Evolutionary conservation across 345 rosid genomes (phyloP), one percentile per base, ranked within the genome.

Genomic region (Erysimum cheiranthoides): DNA sequence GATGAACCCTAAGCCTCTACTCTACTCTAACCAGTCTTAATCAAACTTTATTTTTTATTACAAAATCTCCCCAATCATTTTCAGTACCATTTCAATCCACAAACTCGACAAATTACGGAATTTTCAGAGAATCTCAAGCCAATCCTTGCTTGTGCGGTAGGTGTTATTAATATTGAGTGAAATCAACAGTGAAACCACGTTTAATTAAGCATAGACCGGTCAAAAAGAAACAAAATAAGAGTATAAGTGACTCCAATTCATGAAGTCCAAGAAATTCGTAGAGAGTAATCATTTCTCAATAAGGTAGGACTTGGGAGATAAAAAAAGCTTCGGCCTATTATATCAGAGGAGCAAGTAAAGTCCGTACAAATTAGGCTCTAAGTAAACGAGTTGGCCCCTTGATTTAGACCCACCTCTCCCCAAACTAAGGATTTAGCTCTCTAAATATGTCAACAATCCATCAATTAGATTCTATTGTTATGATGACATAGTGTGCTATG

Each of bases 401-500:
- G 64, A 49, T 65, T 66, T 4, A 66, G 77, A 71, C 68, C 51
- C 57, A 66, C 61, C 62, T 57, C 63, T 57, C 63, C 57, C 50
- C 31, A 65, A 58, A 38, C 62, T 21, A 57, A 71, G 49, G 49
- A 31, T 39, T 50, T 49, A 66, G 30, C 50, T 77, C 25, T 65
- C 47, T 49, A 36, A 30, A 57, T 46, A 71, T 65, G 52, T 63
- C 76, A 70, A 77, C 71, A 77, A 78, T 71, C 58, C 54, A 71
- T 71, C 68, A 71, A 66, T 65, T 57, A 77, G 72, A 77, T 70
- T 77, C 14, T 56, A 14, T 64, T 77, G 61, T 35, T 51, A 78
- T 73, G 61, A 78, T 78, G 16, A 35, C 73, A 51, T 51, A 71
- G 67, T 78, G 73, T 72, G 77, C 64, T 34, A 71, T 78, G 62